Evolutionary conservation across 2,329 filamentous ascomycete genomes (phyloP).

Genomic region (Didymella pinodella): DNA sequence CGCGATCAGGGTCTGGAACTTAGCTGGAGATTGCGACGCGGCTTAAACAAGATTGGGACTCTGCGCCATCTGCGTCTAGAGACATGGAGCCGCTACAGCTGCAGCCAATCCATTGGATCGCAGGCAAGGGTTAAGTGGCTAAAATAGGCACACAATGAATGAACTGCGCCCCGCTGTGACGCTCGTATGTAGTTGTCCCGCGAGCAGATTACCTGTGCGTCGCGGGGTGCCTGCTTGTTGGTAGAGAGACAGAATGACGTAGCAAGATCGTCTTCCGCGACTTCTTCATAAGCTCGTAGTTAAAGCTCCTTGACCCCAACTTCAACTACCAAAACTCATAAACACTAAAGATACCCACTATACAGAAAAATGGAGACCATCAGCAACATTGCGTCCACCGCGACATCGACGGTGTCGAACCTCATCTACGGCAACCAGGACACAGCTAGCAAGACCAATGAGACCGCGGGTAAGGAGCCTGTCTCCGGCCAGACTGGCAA

Average conservation of each 20-base stretch:
- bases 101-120: constrained; percentile 10
- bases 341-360: background rate
- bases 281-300: constrained; percentile 18
- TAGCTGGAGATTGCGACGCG: constrained; percentile 11
- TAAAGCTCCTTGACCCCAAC: constrained; percentile 6
- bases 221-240: constrained; percentile 19
- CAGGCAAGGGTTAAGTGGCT: constrained; percentile 13
- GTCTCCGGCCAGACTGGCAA: constrained; percentile 74
- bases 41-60: constrained; percentile 14
- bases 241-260: background rate
- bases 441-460: constrained; percentile 47
- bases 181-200: constrained; percentile 26
- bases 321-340: constrained; percentile 4
- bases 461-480: constrained; percentile 66
- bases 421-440: constrained; percentile 50
- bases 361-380: constrained; percentile 49
- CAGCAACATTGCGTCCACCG: constrained; percentile 43
- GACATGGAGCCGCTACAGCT: constrained; percentile 3
- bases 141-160: constrained; percentile 8
- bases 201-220: constrained; percentile 16
- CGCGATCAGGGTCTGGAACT: constrained; percentile 12
- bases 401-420: constrained; percentile 43
- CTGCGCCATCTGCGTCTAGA: constrained; percentile 7
- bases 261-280: constrained; percentile 18
- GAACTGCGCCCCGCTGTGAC: constrained; percentile 26